phyloP scores from a whole-genome alignment of 2,329 filamentous ascomycete genomes.

The Pezicula neosporulosa region DNA sequence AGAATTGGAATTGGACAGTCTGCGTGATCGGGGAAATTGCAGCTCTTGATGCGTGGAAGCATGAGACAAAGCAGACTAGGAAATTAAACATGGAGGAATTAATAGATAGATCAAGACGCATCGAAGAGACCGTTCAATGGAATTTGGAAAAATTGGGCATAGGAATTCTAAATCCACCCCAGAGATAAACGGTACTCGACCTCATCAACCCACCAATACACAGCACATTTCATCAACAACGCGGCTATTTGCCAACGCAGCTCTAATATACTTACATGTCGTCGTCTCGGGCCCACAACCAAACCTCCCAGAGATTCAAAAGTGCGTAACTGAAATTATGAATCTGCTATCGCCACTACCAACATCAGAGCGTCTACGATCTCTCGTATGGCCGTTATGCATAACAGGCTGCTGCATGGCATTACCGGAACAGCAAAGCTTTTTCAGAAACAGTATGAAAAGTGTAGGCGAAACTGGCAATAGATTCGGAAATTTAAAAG shows the following conservation, averaged over 20 bases:
- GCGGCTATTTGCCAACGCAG: neutral
- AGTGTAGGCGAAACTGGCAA: neutral
- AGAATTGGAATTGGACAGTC: constrained; percentile 57
- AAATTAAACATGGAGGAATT: constrained; percentile 41
- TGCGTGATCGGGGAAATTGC: constrained; percentile 48
- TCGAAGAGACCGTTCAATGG: constrained; percentile 23
- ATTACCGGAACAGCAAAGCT: neutral
- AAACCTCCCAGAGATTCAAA: constrained; percentile 1
- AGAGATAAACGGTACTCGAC: neutral
- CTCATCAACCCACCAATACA: neutral
- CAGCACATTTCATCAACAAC: neutral
- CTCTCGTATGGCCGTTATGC: neutral
- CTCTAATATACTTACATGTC: constrained; percentile 3
- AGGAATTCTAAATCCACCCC: neutral
- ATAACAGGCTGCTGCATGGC: neutral
- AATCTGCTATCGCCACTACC: too few relatives aligned
- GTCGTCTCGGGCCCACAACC: constrained; percentile 3
- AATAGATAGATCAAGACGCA: constrained; percentile 36
- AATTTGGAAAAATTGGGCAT: neutral
- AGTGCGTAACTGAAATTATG: neutral
- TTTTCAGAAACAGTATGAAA: neutral
- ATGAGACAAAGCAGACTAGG: constrained; percentile 37
- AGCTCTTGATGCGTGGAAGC: constrained; percentile 53
- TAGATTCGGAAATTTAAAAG: neutral
- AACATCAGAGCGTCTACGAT: neutral